These are phyloP conservation scores for Ascocoryne sarcoides DNA, from an alignment of 2,329 filamentous ascomycete genomes.

Conservation along the genomic window DNA sequence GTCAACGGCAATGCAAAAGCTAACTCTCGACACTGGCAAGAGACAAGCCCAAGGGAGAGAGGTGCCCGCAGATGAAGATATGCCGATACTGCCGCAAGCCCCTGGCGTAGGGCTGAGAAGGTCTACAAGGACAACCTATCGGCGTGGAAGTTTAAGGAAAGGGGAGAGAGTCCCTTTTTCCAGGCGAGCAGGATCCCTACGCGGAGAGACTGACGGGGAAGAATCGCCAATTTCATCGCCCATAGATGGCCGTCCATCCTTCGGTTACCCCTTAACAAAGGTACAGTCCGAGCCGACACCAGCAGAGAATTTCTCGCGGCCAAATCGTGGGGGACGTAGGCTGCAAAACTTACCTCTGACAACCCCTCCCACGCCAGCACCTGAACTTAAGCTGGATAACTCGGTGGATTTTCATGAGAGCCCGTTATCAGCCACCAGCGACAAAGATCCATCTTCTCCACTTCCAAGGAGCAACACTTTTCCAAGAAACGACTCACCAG, in stretches of 20 bases:
- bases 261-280: constrained; percentile 38
- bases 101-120: constrained; percentile 74
- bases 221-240: constrained; percentile 41
- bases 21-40: constrained; percentile 37
- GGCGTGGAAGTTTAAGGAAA: constrained; percentile 75
- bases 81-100: constrained; percentile 73
- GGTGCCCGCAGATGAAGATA: constrained; percentile 50
- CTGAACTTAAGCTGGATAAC: constrained; percentile 10
- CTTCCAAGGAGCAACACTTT: constrained; percentile 27
- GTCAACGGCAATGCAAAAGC: constrained; percentile 57
- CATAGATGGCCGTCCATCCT: constrained; percentile 33
- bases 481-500: constrained; percentile 27
- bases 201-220: constrained; percentile 49
- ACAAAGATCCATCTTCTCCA: constrained; percentile 7
- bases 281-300: constrained; percentile 62
- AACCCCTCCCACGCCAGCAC: constrained; percentile 5
- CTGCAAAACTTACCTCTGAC: constrained; percentile 18
- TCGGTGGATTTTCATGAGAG: too few relatives aligned
- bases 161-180: constrained; percentile 69
- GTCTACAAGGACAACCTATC: constrained; percentile 86
- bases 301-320: constrained; percentile 54
- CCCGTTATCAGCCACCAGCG: too few relatives aligned
- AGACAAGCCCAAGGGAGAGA: constrained; percentile 27
- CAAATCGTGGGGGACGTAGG: constrained; percentile 29
- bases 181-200: constrained; percentile 53